Percentiles rank a stretch among this genome's conserved stretches.
Conservation (phyloP, 768 basidiomycete genomes). For the Termitomyces sp. region DNA sequence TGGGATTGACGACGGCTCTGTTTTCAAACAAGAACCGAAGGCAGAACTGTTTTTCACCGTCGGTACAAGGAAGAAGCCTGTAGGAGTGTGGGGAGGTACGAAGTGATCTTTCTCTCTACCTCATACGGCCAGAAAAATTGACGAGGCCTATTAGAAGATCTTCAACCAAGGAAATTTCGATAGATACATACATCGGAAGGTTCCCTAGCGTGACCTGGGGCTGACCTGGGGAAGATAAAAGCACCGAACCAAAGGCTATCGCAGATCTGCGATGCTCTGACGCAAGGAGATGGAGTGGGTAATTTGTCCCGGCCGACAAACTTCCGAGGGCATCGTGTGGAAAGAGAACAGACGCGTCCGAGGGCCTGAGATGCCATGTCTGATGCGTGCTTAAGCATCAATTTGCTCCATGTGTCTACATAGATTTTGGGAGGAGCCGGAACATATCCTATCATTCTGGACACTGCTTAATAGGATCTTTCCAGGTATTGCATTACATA, state of each 20-base stretch:
- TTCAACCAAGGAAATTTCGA: background rate
- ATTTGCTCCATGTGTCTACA: background rate
- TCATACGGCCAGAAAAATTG: background rate
- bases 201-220: background rate
- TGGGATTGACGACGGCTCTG: background rate
- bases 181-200: background rate
- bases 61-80: conserved; percentile 5
- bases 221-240: background rate
- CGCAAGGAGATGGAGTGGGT: background rate
- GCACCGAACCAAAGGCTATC: conserved; percentile 11
- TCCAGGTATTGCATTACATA: background rate
- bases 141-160: background rate
- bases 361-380: background rate
- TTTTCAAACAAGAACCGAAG: background rate
- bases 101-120: background rate
- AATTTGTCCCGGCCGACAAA: conserved; percentile 12
- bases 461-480: background rate
- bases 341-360: background rate
- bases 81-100: background rate
- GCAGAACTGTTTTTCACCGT: conserved; percentile 1
- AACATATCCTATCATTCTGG: background rate
- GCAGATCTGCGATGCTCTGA: conserved; percentile 7
- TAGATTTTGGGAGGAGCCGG: background rate
- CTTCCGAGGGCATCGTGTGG: conserved; percentile 9
- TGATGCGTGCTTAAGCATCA: background rate